Conservation (phyloP, 2,329 filamentous ascomycete species). For the Fusarium siculi region DNA sequence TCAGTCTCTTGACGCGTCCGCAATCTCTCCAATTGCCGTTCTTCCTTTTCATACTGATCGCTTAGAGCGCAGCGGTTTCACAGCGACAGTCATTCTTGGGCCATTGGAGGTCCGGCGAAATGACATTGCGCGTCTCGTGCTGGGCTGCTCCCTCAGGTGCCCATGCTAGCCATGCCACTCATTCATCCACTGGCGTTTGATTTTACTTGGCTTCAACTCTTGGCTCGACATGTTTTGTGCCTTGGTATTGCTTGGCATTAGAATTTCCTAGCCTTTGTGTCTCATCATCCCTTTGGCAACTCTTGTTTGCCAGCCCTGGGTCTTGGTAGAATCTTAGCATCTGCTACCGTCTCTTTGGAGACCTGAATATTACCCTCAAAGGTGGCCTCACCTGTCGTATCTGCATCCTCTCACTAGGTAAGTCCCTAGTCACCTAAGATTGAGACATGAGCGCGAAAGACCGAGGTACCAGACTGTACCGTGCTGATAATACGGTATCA, state of each 20-base stretch:
- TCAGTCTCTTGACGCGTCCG: neutral
- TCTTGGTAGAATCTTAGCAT: constrained; percentile 27
- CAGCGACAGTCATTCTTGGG: neutral
- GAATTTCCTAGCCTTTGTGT: constrained; percentile 23
- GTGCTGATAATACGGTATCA: constrained; percentile 33
- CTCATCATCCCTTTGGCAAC: constrained; percentile 26
- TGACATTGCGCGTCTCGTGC: neutral
- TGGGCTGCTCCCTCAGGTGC: neutral
- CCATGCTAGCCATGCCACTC: neutral
- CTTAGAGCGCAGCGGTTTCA: neutral
- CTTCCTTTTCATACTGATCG: neutral
- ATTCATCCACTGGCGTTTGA: constrained; percentile 23
- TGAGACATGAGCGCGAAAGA: neutral
- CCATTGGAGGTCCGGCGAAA: neutral
- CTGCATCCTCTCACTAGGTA: constrained; percentile 4
- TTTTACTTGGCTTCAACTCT: constrained; percentile 32
- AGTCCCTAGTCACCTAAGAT: neutral
- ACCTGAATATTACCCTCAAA: neutral
- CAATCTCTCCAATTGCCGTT: constrained; percentile 6
- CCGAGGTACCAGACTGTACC: constrained; percentile 22
- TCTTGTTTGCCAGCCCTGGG: constrained; percentile 10
- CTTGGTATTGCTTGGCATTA: constrained; percentile 36
- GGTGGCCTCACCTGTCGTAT: constrained; percentile 17
- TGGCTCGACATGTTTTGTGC: constrained; percentile 31
- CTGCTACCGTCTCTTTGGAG: constrained; percentile 12